Base-by-base conservation (phyloP, 2,329 filamentous ascomycete species). In the Clathrospora elynae region DNA sequence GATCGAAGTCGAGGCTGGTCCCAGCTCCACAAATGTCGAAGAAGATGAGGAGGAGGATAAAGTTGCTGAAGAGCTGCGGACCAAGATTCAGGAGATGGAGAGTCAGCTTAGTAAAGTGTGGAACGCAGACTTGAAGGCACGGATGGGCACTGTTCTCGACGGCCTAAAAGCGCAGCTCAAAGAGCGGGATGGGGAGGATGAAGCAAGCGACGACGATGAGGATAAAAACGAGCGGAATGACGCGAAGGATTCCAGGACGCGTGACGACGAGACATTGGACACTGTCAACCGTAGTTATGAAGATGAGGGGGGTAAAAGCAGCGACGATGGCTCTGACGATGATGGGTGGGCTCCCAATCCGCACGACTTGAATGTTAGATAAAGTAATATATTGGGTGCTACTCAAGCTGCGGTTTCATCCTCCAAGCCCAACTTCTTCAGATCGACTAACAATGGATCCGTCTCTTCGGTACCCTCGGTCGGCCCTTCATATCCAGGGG, bases 401-500 rank as follows among this genome's bases (percentile, higher is more conserved):
- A n/a, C n/a, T n/a, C n/a, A n/a, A n/a, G n/a, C 16, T 53, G 42
- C n/a, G n/a, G n/a, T n/a, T n/a, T 49, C 54, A n/a, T 66, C 66
- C 16, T 61, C 65, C 13, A 71, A 36, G 1, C 62, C 68, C 38
- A 76, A 41, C 60, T 72, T 74, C 41, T 63, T 63, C 34, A 76
- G 37, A 41, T 76, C 72, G 6, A 71, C 73, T 45, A 61, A 68
- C 36, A 77, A 47, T 3, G 74, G 75, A 59, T 77, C 75, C 4
- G 66, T 73, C 48, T 78, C 75, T 4, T 53, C 66, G 0, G 77
- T 79, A 4, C 87, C 83, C 50, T 85, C 80, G 2, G 78, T 86
- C 13, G 88, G 88, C 0, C 90, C 90, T 31, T 81, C 81, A 61
- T 80, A 75, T 1, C 87, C 88, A 10, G 78, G 73, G 0, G 91